Conservation (phyloP, 2,329 filamentous ascomycete species). For the Epicoccum sorghinum region DNA sequence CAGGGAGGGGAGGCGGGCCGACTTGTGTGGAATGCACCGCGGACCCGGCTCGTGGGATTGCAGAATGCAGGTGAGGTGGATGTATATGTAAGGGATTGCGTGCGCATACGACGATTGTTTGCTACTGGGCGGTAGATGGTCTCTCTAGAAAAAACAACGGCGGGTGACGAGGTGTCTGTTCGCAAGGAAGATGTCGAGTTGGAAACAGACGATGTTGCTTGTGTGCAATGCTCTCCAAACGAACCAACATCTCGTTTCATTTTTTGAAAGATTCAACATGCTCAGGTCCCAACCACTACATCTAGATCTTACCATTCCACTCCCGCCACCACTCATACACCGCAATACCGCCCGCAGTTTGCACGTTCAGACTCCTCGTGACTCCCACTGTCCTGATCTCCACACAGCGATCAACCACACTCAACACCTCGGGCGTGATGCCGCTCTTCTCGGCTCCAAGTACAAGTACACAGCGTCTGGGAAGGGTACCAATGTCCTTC, state of each 20-base stretch:
- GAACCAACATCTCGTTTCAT: too few relatives aligned
- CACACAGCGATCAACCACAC: constrained; percentile 58
- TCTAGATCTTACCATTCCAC: constrained; percentile 32
- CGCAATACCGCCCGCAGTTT: constrained; percentile 59
- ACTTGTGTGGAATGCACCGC: background rate
- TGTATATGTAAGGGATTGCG: background rate
- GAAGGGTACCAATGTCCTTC: constrained; percentile 37
- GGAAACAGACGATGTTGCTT: too few relatives aligned
- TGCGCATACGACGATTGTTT: background rate
- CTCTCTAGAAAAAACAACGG: background rate
- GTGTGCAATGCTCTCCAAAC: too few relatives aligned
- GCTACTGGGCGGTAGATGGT: too few relatives aligned
- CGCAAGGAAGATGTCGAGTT: too few relatives aligned
- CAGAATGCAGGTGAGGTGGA: background rate
- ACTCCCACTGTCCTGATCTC: constrained; percentile 60
- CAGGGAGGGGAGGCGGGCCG: background rate
- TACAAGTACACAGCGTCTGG: constrained; percentile 53
- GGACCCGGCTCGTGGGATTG: background rate
- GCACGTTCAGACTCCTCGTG: constrained; percentile 62
- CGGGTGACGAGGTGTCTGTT: background rate
- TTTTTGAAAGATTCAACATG: too few relatives aligned
- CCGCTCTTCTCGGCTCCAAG: constrained; percentile 60
- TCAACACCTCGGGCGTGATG: constrained; percentile 55
- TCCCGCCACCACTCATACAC: constrained; percentile 59
- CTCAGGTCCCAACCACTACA: too few relatives aligned